Evolutionary conservation across 2,329 filamentous ascomycete genomes (phyloP), one percentile per base, ranked within the genome.

Genomic region (Fusarium tupiense): DNA sequence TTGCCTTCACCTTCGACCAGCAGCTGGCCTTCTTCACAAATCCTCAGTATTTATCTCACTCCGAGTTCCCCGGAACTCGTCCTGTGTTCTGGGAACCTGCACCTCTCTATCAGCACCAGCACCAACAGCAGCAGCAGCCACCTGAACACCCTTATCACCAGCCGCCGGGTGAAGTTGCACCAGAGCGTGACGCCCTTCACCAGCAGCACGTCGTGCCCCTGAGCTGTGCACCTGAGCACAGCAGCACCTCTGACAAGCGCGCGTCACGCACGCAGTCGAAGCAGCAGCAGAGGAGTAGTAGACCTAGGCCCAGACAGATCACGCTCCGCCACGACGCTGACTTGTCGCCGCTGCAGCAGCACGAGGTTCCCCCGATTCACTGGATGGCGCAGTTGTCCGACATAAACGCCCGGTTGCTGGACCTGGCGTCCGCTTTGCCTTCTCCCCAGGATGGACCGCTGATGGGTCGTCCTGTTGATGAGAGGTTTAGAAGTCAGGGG

Each of bases 351-450:
- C 68, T 71, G 61, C 64, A 69, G 43, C 69, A 72, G 37, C 66
- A 71, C 41, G 75, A 80, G 56, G 60, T 72, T 12, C 67, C 80
- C 54, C 46, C 64, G 54, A 71, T 80, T 63, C 77, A 81, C 78
- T 83, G 81, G 80, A 84, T 84, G 83, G 80, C 82, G 69, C 81
- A 82, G 68, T 77, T 85, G 63, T 81, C 81, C 33, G 79, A 83
- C 54, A 80, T 84, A 70, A 83, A 84, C 73, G 77, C 81, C 61
- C 77, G 81, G 31, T 78, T 85, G 14, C 79, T 83, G 74, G 81
- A 82, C 71, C 81, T 85, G n/a, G 78, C 81, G 50, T 79, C 80
- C 20, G 73, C 76, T 41, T 70, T 84, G 40, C 80, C 82, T 10
- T 72, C 78, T 62, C 77, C 77, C 9, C 72, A 72, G 37, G 75